Conservation (phyloP, 306 rosid genomes). For the Mimosa bimucronata region DNA sequence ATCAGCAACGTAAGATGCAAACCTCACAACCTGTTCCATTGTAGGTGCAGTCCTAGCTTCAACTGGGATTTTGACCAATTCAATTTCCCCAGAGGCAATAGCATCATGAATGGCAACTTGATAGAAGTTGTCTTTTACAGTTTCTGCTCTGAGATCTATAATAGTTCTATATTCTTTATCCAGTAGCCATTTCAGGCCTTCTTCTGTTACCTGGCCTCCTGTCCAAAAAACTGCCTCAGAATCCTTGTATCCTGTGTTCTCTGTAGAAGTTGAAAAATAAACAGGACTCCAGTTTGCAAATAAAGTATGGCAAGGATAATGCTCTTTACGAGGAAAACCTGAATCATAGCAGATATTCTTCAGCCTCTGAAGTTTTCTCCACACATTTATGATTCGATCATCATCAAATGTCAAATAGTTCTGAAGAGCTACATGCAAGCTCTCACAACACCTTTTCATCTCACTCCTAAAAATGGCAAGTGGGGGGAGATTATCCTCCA, state of each 20-base stretch:
- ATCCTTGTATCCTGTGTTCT: conserved; percentile 48
- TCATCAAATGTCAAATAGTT: conserved; percentile 64
- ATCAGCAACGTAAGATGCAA: conserved; percentile 81
- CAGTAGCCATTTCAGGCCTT: conserved; percentile 81
- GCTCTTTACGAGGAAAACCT: conserved; percentile 75
- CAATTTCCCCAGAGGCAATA: conserved; percentile 67
- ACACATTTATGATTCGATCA: conserved; percentile 67
- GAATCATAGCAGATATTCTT: conserved; percentile 90
- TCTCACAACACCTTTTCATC: conserved; percentile 97
- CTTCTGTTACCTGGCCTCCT: conserved; percentile 98
- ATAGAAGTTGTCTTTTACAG: conserved; percentile 66
- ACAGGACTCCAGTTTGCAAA: conserved; percentile 89
- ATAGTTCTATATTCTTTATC: conserved; percentile 79
- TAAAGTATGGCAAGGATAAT: conserved; percentile 68
- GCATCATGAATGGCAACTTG: conserved; percentile 61
- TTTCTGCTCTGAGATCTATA: conserved; percentile 84
- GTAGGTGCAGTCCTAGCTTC: conserved; percentile 78
- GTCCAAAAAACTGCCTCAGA: conserved; percentile 82
- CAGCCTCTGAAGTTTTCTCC: conserved; percentile 92
- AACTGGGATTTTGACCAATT: conserved; percentile 81
- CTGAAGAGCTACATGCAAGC: conserved; percentile 90
- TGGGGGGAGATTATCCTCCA: conserved; percentile 78
- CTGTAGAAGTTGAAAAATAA: conserved; percentile 54
- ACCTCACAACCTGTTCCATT: conserved; percentile 79
- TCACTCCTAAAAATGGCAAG: conserved; percentile 79